Evolutionary conservation across 1,284 basidiomycete genomes (phyloP).

Genomic region (Chiua sp.): DNA sequence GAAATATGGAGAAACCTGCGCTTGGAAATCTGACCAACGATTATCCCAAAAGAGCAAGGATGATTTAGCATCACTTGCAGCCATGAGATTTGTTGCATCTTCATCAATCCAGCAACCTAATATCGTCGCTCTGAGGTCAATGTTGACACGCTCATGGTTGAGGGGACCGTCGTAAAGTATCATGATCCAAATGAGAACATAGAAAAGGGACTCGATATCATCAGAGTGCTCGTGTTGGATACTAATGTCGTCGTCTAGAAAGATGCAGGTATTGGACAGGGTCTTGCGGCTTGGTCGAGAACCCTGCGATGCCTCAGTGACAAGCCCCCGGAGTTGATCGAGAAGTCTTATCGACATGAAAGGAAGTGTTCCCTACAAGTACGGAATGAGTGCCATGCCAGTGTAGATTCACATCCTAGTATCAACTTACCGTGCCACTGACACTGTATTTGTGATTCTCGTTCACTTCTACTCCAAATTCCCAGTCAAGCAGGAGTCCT

Average conservation of each 20-base stretch:
- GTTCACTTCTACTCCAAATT: not conserved
- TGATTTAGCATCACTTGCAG: not conserved
- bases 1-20: too few relatives aligned
- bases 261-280: not conserved
- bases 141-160: not conserved
- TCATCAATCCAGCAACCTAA: not conserved
- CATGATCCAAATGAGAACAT: slow-evolving; percentile 1
- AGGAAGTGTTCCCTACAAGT: not conserved
- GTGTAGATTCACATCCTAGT: not conserved
- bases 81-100: not conserved
- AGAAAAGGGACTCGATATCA: slow-evolving; percentile 1
- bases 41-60: not conserved
- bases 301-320: too few relatives aligned
- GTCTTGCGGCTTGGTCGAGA: too few relatives aligned
- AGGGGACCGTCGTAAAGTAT: not conserved
- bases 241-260: not conserved
- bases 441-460: not conserved
- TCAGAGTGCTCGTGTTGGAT: slow-evolving; percentile 1
- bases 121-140: not conserved
- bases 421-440: not conserved
- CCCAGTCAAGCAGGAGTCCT: too few relatives aligned
- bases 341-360: slow-evolving; percentile 2
- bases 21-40: not conserved
- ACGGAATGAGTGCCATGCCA: not conserved
- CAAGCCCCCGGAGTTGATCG: not conserved